phyloP scores from a whole-genome alignment of 2,329 filamentous ascomycete genomes.

The Ophiostoma ips region DNA sequence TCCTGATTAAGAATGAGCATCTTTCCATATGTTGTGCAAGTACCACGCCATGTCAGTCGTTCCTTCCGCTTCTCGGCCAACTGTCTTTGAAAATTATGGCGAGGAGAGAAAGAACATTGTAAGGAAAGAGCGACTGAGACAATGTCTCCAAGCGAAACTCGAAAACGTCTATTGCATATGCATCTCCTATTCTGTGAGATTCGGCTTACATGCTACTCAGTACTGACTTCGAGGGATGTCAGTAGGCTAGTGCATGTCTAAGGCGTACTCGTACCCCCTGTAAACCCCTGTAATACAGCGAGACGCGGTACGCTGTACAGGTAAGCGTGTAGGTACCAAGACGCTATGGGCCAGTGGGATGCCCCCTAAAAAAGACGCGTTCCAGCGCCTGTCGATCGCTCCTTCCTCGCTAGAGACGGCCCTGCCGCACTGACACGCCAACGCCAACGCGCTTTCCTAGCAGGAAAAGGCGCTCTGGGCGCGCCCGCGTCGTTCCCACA shows the following conservation, averaged over 20 bases:
- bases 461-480: background rate
- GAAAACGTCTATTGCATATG: too few species aligned
- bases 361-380: conserved; percentile 9
- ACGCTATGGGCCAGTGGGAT: background rate
- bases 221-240: background rate
- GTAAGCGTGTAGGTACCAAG: background rate
- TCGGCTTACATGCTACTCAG: too few species aligned
- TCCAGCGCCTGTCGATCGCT: background rate
- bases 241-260: background rate
- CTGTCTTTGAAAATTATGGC: too few species aligned
- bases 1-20: background rate
- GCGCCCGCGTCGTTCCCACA: conserved; percentile 14
- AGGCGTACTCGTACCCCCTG: background rate
- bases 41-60: background rate
- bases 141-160: too few species aligned
- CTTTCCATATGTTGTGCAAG: background rate
- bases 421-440: conserved; percentile 14
- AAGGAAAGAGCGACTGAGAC: too few species aligned
- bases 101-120: too few species aligned
- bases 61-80: too few species aligned
- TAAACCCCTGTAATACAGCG: conserved; percentile 1
- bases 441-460: conserved; percentile 10
- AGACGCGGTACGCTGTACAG: conserved; percentile 2
- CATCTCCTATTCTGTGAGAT: too few species aligned
- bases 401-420: conserved; percentile 1